Evolutionary conservation across 108 stramenopile genomes (phyloP).

Genomic region (Fragilariopsis cylindrus): DNA sequence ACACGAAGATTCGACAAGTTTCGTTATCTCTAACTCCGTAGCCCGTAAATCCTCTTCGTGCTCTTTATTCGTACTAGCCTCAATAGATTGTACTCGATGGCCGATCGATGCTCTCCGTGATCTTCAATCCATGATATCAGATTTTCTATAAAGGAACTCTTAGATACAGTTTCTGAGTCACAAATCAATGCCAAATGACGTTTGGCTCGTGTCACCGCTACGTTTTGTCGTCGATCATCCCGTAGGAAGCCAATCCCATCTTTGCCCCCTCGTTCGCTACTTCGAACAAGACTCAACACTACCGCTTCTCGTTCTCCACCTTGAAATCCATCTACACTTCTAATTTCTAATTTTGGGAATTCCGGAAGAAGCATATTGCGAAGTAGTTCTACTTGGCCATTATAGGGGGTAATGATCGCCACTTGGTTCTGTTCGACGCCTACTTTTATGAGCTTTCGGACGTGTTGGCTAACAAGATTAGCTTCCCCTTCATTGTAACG

Average conservation of each 20-base stretch:
- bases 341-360: slow-evolving; percentile 79
- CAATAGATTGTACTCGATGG: slow-evolving; percentile 49
- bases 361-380: slow-evolving; percentile 59
- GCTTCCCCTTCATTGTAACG: slow-evolving; percentile 87
- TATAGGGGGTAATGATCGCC: slow-evolving; percentile 98
- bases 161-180: slow-evolving; percentile 83
- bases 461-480: slow-evolving; percentile 69
- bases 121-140: slow-evolving; percentile 78
- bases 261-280: slow-evolving; percentile 58
- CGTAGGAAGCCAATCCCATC: slow-evolving; percentile 93
- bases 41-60: slow-evolving; percentile 36
- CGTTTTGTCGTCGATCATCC: slow-evolving; percentile 94
- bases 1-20: slow-evolving; percentile 19
- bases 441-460: slow-evolving; percentile 58
- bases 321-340: slow-evolving; percentile 98
- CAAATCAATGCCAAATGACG: slow-evolving; percentile 80
- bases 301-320: slow-evolving; percentile 98
- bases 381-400: slow-evolving; percentile 94
- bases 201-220: slow-evolving; percentile 97
- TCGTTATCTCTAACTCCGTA: slow-evolving; percentile 38
- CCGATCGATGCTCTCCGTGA: slow-evolving; percentile 75
- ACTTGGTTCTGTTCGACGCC: slow-evolving; percentile 83
- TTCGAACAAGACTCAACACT: slow-evolving; percentile 93
- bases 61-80: not conserved
- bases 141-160: slow-evolving; percentile 66